Evolutionary conservation across 306 rosid genomes (phyloP).

Genomic region (Cucurbita pepo): DNA sequence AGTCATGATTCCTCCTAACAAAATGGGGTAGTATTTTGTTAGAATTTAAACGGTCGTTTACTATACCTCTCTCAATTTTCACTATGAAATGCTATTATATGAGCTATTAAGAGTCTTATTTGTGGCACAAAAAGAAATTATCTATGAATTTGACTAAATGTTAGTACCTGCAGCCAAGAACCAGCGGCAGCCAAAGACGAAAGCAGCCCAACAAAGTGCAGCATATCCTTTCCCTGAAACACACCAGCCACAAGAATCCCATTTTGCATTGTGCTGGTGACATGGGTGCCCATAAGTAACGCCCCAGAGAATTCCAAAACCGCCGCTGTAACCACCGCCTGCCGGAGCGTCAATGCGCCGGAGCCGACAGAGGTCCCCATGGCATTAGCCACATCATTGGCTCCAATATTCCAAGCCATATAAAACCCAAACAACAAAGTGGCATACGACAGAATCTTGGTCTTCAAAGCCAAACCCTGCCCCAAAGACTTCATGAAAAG

Average conservation of each 20-base stretch:
- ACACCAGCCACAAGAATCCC: conserved; percentile 68
- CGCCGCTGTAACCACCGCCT: conserved; percentile 76
- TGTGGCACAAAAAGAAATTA: no score
- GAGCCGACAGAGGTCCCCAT: conserved; percentile 99
- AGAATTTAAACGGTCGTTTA: no score
- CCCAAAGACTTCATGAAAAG: conserved; percentile 59
- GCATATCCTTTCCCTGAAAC: conserved; percentile 63
- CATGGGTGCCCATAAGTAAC: conserved; percentile 74
- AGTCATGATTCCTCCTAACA: no score
- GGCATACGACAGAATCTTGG: conserved; percentile 38
- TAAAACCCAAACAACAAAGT: conserved; percentile 78
- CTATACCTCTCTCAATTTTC: no score
- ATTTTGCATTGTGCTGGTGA: conserved; percentile 89
- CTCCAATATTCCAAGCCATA: conserved; percentile 99
- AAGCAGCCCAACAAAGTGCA: conserved; percentile 70
- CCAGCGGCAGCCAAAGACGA: conserved; percentile 99
- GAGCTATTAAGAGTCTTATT: no score
- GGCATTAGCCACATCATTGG: conserved; percentile 95
- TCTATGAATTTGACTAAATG: no score
- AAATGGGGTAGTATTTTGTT: no score
- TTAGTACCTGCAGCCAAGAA: conserved; percentile 83
- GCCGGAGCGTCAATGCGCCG: conserved; percentile 70
- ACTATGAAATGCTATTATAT: no score
- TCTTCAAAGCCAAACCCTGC: conserved; percentile 43
- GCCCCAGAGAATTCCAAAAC: conserved; percentile 89